Conservation (phyloP, 208 protist species). For the Willaertia magna region DNA sequence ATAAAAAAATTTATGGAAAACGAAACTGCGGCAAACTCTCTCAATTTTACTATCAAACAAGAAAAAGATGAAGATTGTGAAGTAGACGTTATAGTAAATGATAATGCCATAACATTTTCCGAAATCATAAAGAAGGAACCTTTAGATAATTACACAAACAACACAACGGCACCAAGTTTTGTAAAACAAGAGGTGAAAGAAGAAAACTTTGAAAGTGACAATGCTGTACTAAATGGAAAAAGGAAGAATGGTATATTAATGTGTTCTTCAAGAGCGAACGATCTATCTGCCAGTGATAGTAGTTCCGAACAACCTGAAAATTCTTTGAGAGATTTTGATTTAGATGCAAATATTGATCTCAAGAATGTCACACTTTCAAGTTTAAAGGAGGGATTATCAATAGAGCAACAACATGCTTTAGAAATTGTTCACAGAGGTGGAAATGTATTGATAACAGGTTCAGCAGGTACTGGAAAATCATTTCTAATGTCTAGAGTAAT, state of each 20-base stretch:
- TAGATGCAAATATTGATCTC: background rate
- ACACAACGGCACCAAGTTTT: too few relatives aligned
- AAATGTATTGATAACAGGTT: slow-evolving; percentile 57
- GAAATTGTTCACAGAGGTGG: slow-evolving; percentile 34
- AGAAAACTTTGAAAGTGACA: background rate
- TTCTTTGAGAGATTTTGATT: background rate
- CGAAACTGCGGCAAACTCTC: too few relatives aligned
- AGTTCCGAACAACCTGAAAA: too few relatives aligned
- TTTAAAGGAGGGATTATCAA: background rate
- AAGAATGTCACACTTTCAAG: background rate
- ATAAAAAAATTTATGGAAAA: too few relatives aligned
- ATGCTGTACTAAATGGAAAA: background rate
- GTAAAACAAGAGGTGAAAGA: too few relatives aligned
- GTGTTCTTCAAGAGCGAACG: background rate
- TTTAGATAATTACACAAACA: too few relatives aligned
- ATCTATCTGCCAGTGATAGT: too few relatives aligned
- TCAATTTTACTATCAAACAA: too few relatives aligned
- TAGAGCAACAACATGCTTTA: slow-evolving; percentile 37
- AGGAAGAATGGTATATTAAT: background rate
- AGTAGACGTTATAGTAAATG: too few relatives aligned
- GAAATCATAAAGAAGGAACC: too few relatives aligned
- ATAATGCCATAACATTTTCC: too few relatives aligned
- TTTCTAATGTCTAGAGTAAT: background rate
- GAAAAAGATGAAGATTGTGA: too few relatives aligned
- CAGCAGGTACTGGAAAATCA: slow-evolving; percentile 61